phyloP scores from a whole-genome alignment of 116 monocot species.

The Posidonia oceanica region DNA sequence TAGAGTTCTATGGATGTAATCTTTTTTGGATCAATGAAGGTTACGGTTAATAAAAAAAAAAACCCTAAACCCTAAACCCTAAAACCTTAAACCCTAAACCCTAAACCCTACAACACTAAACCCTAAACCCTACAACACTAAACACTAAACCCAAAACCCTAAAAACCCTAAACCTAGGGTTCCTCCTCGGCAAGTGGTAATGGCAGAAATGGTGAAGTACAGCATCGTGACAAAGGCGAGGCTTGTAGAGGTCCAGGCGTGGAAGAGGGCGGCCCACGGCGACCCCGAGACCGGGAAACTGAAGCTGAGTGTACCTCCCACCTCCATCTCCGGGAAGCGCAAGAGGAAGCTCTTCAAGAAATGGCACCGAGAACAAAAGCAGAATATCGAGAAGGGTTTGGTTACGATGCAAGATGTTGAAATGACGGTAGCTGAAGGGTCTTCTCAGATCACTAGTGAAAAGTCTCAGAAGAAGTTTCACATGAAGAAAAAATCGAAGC shows the following conservation, averaged over 20 bases:
- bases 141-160: no score
- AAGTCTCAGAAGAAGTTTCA: conserved; percentile 41
- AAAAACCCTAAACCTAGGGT: no score
- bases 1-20: no score
- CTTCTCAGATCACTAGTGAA: no score
- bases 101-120: no score
- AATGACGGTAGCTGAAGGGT: conserved; percentile 68
- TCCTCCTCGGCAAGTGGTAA: no score
- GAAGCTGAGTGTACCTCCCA: conserved; percentile 24
- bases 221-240: conserved; percentile 57
- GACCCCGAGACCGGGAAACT: conserved; percentile 59
- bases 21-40: no score
- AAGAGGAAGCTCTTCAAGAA: conserved; percentile 80
- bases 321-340: conserved; percentile 88
- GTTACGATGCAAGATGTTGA: conserved; percentile 78
- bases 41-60: no score
- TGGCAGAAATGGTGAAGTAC: conserved; percentile 43
- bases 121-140: no score
- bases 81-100: no score
- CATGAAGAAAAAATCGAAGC: conserved; percentile 44
- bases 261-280: conserved; percentile 56
- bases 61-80: no score
- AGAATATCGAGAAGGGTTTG: conserved; percentile 56
- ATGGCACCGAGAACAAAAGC: conserved; percentile 82
- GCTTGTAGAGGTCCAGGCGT: conserved; percentile 40